These are phyloP conservation scores for Fusarium redolens DNA, from an alignment of 2,329 filamentous ascomycete species.

Conservation along the genomic window DNA sequence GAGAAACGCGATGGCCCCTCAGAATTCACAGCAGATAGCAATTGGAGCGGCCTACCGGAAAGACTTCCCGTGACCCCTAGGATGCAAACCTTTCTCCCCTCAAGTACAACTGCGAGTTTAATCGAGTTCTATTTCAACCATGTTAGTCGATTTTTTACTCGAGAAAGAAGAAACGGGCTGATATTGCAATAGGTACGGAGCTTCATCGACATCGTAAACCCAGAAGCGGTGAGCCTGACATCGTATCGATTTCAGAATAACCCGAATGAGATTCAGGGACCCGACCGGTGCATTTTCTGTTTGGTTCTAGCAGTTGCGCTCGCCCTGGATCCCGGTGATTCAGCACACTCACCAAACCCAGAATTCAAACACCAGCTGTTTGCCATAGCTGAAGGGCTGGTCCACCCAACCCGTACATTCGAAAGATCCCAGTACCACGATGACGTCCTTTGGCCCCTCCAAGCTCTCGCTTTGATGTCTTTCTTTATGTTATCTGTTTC, in stretches of 20 bases:
- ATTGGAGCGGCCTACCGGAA: constrained; percentile 68
- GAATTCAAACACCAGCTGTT: constrained; percentile 73
- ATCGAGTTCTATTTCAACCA: constrained; percentile 68
- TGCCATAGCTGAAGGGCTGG: constrained; percentile 65
- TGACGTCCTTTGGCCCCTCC: constrained; percentile 73
- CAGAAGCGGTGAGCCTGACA: constrained; percentile 63
- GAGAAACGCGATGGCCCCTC: constrained; percentile 65
- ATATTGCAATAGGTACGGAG: constrained; percentile 62
- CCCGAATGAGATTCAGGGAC: constrained; percentile 53
- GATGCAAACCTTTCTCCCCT: constrained; percentile 49
- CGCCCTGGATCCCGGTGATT: constrained; percentile 65
- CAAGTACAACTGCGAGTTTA: constrained; percentile 61
- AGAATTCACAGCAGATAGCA: constrained; percentile 67
- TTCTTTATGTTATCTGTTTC: constrained; percentile 72
- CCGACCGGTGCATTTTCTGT: constrained; percentile 69
- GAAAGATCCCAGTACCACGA: constrained; percentile 56
- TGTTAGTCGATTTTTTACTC: constrained; percentile 50
- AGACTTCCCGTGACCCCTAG: constrained; percentile 52
- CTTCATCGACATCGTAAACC: constrained; percentile 70
- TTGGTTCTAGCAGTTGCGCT: constrained; percentile 73
- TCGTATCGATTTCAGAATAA: constrained; percentile 56
- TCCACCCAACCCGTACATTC: constrained; percentile 45
- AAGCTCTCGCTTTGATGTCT: constrained; percentile 72
- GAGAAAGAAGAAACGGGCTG: background rate
- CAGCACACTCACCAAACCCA: constrained; percentile 59